These are phyloP conservation scores for Cunninghamia lanceolata DNA, from an alignment of 75 land plant genomes.

Conservation along the genomic window DNA sequence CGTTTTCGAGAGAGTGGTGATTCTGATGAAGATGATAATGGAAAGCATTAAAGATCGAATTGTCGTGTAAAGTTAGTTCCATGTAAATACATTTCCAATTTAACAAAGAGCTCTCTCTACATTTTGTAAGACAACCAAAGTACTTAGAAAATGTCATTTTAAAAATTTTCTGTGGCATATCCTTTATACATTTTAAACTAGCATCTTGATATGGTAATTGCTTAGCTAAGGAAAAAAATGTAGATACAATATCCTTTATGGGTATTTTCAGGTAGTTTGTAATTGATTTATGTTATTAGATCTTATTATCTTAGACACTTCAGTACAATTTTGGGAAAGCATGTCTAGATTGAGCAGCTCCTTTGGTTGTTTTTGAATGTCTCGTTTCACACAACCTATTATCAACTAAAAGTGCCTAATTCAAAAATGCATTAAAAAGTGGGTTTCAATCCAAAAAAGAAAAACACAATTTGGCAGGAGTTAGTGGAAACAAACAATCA, in stretches of 20 bases:
- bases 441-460: too few relatives aligned
- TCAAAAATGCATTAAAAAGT: too few relatives aligned
- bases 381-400: too few relatives aligned
- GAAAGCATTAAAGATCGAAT: slow-evolving; percentile 18
- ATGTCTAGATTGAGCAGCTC: too few relatives aligned
- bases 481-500: slow-evolving; percentile 97
- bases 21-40: slow-evolving; percentile 79
- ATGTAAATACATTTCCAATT: background rate
- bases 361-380: background rate
- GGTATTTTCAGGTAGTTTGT: background rate
- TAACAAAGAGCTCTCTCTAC: background rate
- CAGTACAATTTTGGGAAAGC: too few relatives aligned
- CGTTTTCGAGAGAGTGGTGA: slow-evolving; percentile 94
- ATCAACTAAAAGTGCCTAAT: too few relatives aligned
- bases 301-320: background rate
- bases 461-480: slow-evolving; percentile 37
- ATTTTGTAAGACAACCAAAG: background rate
- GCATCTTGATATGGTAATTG: background rate
- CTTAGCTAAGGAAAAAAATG: background rate
- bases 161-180: background rate
- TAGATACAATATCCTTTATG: background rate
- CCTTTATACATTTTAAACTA: background rate
- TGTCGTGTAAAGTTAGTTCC: background rate
- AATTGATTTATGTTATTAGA: background rate
- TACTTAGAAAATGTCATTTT: background rate